Conservation (phyloP, 2,329 filamentous ascomycete species). For the Fusarium sp. region DNA sequence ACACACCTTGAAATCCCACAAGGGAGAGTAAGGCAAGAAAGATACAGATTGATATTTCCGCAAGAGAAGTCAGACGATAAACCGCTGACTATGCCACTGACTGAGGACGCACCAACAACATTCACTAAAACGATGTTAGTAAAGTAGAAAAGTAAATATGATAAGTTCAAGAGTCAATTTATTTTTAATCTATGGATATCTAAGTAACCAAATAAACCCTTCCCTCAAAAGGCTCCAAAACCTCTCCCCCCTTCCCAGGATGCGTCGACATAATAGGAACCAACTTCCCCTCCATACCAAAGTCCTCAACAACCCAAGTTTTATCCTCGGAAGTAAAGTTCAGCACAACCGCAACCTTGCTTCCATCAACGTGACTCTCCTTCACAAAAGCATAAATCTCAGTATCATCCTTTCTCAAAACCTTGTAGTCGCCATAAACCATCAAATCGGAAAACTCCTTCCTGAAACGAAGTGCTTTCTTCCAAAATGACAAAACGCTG, state of each 20-base stretch:
- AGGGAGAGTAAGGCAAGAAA: no score
- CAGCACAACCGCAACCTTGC: constrained; percentile 46
- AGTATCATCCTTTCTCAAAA: constrained; percentile 39
- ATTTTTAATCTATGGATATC: accelerated
- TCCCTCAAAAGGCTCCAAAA: constrained; percentile 48
- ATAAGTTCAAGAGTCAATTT: no score
- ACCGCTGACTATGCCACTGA: no score
- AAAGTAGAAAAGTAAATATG: no score
- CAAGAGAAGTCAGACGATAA: no score
- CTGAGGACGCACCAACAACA: no score
- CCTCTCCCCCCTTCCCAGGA: constrained; percentile 26
- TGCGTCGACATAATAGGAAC: constrained; percentile 47
- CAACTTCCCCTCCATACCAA: constrained; percentile 30
- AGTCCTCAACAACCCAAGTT: constrained; percentile 39
- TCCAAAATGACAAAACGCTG: constrained; percentile 52
- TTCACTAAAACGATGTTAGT: no score
- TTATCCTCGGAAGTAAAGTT: constrained; percentile 50
- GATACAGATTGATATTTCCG: no score
- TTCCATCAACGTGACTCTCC: constrained; percentile 38
- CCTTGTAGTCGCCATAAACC: constrained; percentile 51
- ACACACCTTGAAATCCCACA: no score
- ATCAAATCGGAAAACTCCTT: constrained; percentile 48
- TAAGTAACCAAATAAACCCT: constrained; percentile 44
- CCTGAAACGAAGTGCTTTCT: constrained; percentile 46
- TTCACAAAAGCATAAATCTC: constrained; percentile 48